Percentiles rank a stretch among this genome's conserved stretches.
Evolutionary conservation across 2,329 filamentous ascomycete genomes (phyloP).

Genomic region (Neurospora crassa): DNA sequence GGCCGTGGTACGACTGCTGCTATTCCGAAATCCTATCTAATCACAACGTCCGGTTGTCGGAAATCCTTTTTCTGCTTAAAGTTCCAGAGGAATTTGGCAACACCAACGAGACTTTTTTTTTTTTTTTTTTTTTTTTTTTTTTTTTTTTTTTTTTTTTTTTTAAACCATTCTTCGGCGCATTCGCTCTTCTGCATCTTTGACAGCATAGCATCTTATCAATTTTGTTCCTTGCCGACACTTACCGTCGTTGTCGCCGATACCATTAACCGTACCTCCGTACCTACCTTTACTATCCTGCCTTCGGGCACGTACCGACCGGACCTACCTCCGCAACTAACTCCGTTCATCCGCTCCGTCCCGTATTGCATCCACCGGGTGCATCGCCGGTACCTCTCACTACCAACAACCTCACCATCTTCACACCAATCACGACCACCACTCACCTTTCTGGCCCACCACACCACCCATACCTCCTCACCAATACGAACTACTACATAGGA

Average conservation of each 20-base stretch:
- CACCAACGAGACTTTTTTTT: neutral
- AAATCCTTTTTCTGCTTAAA: neutral
- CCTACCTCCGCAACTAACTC: neutral
- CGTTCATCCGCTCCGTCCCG: neutral
- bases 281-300: neutral
- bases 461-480: neutral
- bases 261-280: neutral
- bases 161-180: neutral
- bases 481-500: conserved; percentile 13
- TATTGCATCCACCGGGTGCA: neutral
- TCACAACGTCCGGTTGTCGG: neutral
- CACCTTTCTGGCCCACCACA: neutral
- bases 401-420: neutral
- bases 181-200: neutral
- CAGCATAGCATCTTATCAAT: neutral
- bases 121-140: no score
- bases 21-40: neutral
- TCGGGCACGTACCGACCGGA: neutral
- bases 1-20: neutral
- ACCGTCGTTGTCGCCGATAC: neutral
- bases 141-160: no score
- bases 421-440: neutral
- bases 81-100: no score
- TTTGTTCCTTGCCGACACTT: neutral
- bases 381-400: neutral